These are phyloP conservation scores for Fonsecaea monophora DNA, from an alignment of 2,329 filamentous ascomycete species.

Conservation along the genomic window DNA sequence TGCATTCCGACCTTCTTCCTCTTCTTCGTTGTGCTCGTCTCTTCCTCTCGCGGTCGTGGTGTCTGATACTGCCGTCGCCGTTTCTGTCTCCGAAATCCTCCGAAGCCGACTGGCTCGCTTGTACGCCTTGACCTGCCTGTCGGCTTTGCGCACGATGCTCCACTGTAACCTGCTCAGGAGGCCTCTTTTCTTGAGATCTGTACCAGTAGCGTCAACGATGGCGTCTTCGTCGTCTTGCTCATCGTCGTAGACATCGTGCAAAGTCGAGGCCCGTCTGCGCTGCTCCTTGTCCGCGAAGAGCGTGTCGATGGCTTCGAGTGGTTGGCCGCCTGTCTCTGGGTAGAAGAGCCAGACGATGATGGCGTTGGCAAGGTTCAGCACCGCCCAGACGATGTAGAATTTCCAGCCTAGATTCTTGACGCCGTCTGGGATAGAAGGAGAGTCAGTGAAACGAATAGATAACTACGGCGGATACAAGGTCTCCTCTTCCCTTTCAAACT, in stretches of 20 bases:
- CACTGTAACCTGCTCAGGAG: slow-evolving; percentile 16
- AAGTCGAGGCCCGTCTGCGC: slow-evolving; percentile 6
- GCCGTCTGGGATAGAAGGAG: not conserved
- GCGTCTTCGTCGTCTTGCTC: not conserved
- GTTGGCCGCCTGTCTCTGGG: slow-evolving; percentile 66
- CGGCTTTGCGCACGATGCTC: slow-evolving; percentile 21
- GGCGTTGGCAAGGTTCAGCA: slow-evolving; percentile 13
- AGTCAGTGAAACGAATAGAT: not conserved
- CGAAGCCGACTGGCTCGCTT: slow-evolving; percentile 1
- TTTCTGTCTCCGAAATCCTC: not conserved
- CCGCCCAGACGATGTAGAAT: slow-evolving; percentile 60
- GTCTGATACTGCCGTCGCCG: not conserved
- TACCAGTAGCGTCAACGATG: not conserved
- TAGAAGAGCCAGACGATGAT: slow-evolving; percentile 26
- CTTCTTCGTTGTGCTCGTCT: not conserved
- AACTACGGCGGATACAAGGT: too few relatives aligned
- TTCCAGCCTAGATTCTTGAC: slow-evolving; percentile 55
- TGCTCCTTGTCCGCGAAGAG: slow-evolving; percentile 43
- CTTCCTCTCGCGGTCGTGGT: not conserved
- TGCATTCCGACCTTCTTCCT: not conserved
- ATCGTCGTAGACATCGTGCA: not conserved
- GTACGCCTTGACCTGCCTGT: slow-evolving; percentile 19
- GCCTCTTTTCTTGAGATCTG: not conserved
- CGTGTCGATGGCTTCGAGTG: slow-evolving; percentile 68
- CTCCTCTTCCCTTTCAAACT: not conserved